Base-by-base conservation (phyloP, 495 filamentous ascomycete species). In the Sporormia fimetaria region DNA sequence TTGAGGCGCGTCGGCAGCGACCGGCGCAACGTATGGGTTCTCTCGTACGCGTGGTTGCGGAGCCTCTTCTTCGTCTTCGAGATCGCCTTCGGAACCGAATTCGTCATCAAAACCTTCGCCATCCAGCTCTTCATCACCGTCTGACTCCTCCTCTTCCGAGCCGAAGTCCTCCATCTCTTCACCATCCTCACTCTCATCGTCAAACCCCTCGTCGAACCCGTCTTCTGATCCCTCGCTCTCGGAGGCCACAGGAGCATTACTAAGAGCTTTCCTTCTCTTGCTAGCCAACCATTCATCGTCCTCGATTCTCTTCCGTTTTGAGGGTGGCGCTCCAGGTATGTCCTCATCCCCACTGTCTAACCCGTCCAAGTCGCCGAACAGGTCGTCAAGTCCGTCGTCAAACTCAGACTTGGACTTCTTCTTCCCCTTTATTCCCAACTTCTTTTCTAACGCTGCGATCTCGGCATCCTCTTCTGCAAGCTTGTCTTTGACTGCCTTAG, bases 401-500 rank as follows among this genome's bases (percentile, higher is more conserved):
- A 72, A 67, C 42, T 83, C 86, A 0, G 75, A 69, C 52, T 85
- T 81, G 0, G 83, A 76, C 10, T 81, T 61, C 44, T 81, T 88
- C 37, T 80, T 81, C 14, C 74, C 74, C 58, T 81, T 94, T 9
- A 95, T 63, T 1, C 87, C 87, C 25, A 98, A 67, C 54, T 83
- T 92, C 64, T 78, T 84, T 63, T 98, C 92, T 41, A 95, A 60
- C 6, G 76, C 82, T 11, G 81, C 78, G 54, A 98, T 95, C 46
- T 94, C 83, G 2, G 74, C 77, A 51, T 95, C 84, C 40, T 96
- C 90, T 36, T 77, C 63, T 0, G 63, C 66, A 15, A 96, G 62
- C 45, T 73, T 78, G 4, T 76, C 70, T 57, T 73, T 76, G 1
- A 81, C 66, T 0, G 64, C 65, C 39, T 68, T 74, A 5, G 83